Evolutionary conservation across 371 early-diverging fungal species (phyloP), one percentile per base, ranked within the genome.

Genomic region (Zychaea mexicana): DNA sequence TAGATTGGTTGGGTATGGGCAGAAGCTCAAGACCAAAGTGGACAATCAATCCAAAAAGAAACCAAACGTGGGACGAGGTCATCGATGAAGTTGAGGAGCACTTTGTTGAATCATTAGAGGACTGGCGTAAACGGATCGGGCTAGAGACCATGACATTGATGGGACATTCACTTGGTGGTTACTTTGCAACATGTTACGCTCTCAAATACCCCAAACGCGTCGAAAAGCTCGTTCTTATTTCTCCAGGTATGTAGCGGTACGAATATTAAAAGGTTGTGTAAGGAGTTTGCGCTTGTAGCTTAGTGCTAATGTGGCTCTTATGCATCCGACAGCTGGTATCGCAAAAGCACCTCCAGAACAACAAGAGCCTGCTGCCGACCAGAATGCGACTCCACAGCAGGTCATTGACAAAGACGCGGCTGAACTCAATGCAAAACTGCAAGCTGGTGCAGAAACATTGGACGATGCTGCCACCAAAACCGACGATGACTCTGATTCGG

Each of bases 1-100:
- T 60, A 74, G 96, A 97, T 80, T 96, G 95, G 95, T 73, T 93
- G 9, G 94, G 94, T 19, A 94, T 93, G 94, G 94, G 93, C 6
- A 82, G 90, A 60, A 89, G 90, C 60, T 88, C 91, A n/a, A 72
- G 94, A 12, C 91, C 92, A 12, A 79, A 78, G 42, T 92, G 88
- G 82, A 78, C 72, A 1, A 76, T 87, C 19, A 58, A 57, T 8
- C 65, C 60, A 26, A 73, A 68, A 52, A 64, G 69, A 7, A 65
- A 58, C n/a, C 67, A 80, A 45, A 68, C 79, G 0, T 78, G 83
- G 76, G 78, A 85, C 60, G 72, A 86, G 61, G 71, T 79, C 65
- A 72, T 80, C 57, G 63, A 80, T 60, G 71, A 75, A 42, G 89
- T 93, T 0, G 96, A 96, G 69, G 76, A 81, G 32, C 96, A 92